A percentile compares a stretch with the other conserved stretches of the same genome.
Evolutionary conservation across 352 stramenopile genomes (phyloP).

Genomic region (Globisporangium takayamanum): DNA sequence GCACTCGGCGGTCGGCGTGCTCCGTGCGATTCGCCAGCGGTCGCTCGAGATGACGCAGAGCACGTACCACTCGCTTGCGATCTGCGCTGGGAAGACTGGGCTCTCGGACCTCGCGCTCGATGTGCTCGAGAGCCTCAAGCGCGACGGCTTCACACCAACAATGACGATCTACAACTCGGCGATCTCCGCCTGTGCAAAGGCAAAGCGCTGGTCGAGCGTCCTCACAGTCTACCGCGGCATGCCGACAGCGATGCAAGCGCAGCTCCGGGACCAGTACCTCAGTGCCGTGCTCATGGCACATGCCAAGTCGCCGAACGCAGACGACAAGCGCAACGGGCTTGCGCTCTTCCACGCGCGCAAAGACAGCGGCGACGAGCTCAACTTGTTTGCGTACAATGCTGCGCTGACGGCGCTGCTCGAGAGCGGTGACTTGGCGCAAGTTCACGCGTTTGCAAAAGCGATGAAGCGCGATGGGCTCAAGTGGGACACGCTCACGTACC

Average conservation of each 20-base stretch:
- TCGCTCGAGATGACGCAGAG: constrained; percentile 62
- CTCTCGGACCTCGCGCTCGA: constrained; percentile 67
- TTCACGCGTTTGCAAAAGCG: constrained; percentile 44
- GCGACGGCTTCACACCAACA: constrained; percentile 46
- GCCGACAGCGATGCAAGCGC: constrained; percentile 25
- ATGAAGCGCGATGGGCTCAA: constrained; percentile 55
- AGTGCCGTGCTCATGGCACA: constrained; percentile 72
- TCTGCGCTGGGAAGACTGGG: constrained; percentile 71
- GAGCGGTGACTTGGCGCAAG: constrained; percentile 42
- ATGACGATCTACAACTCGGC: constrained; percentile 77
- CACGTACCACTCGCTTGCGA: constrained; percentile 75
- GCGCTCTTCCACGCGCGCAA: constrained; percentile 58
- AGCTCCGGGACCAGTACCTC: constrained; percentile 46
- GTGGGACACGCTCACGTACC: constrained; percentile 68
- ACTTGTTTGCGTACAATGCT: constrained; percentile 70
- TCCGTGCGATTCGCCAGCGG: constrained; percentile 56
- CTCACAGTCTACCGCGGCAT: constrained; percentile 60
- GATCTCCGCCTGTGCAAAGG: constrained; percentile 71
- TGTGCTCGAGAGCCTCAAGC: constrained; percentile 40
- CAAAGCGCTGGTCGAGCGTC: constrained; percentile 63
- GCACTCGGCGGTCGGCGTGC: constrained; percentile 58
- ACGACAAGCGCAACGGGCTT: constrained; percentile 27
- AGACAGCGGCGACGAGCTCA: constrained; percentile 30
- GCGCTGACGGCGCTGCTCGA: constrained; percentile 52
- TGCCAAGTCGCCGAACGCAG: constrained; percentile 42